These are phyloP conservation scores for Clitopilus passeckerianus DNA, from an alignment of 768 basidiomycete species.

Conservation along the genomic window DNA sequence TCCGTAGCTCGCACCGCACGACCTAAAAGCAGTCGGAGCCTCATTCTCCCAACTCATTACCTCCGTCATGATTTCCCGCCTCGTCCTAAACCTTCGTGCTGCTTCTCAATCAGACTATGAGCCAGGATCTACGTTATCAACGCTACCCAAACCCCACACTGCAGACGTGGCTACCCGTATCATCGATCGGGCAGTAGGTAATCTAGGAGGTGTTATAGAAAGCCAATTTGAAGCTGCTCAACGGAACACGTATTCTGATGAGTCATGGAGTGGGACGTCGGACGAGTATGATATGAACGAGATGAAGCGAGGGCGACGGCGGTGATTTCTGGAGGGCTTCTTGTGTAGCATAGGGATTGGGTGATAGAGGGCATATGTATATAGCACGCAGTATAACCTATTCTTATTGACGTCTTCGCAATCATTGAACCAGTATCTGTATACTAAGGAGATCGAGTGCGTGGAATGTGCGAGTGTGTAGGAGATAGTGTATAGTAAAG, in stretches of 20 bases:
- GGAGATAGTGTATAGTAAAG: no score
- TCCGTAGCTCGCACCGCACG: slow-evolving; percentile 13
- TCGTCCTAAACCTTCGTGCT: slow-evolving; percentile 24
- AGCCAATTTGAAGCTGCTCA: background rate
- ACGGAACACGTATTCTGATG: background rate
- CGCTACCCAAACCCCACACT: background rate
- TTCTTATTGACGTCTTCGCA: no score
- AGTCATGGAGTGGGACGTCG: background rate
- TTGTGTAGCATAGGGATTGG: no score
- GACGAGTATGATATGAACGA: background rate
- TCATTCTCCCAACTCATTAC: slow-evolving; percentile 25
- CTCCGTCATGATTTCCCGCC: slow-evolving; percentile 21
- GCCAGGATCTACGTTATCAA: background rate
- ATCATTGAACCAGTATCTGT: no score
- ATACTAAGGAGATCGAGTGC: no score
- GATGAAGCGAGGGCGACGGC: no score
- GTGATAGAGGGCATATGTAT: no score
- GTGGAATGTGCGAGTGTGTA: no score
- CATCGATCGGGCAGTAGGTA: background rate
- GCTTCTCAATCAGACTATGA: background rate
- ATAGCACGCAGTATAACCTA: no score
- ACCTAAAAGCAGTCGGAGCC: slow-evolving; percentile 24
- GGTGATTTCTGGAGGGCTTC: no score
- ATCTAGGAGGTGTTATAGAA: background rate
- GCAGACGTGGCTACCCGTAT: background rate